Base-by-base conservation (phyloP, 2,329 filamentous ascomycete genomes). In the Zymoseptoria tritici region DNA sequence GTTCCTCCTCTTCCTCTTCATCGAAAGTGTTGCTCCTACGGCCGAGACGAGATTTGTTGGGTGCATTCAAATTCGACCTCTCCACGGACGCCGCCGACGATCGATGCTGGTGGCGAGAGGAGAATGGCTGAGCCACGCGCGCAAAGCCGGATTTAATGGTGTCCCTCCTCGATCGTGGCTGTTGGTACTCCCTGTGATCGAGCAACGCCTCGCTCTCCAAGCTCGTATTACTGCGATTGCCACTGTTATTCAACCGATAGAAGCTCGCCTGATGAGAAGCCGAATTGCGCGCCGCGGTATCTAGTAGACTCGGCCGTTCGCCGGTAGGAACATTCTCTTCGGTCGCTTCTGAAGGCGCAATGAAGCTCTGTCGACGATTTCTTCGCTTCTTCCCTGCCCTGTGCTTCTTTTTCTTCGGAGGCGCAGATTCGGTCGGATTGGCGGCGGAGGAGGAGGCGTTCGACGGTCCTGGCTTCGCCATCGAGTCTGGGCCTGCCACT, bases 201-300 rank as follows among this genome's bases (percentile, higher is more conserved):
- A 97, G 78, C 66, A 97, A 78, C 7, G 85, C 87, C 71, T 96
- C 88, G 73, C 91, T 97, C 66, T 97, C 93, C 64, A 97, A 87
- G 84, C 82, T 0, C 86, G 87, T 1, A 81, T 89, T 60, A 85
- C 86, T 0, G 81, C 83, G 4, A 74, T 78, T 0, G 80, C 83
- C 0, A 83, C 80, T 0, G 84, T 85, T 0, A 75, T 2, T 74
- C 56, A 83, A 69, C 49, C 80, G 77, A 70, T 85, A 85, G 70
- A 85, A 83, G 60, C 78, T 78, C 57, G 74, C 74, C 63, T 75
- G 75, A 36, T 74, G 71, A 19, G 61, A 63, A 4, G 75, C 69
- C 56, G 71, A 63, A 21, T 70, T 59, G 26, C 74, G 69, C n/a
- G 70, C 64, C 42, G 67, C 70, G 36, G 36, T 46, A 56, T 76